Evolutionary conservation across 2,329 filamentous ascomycete species (phyloP), one percentile per base, ranked within the genome.

Genomic region (Eurotiales sp.): DNA sequence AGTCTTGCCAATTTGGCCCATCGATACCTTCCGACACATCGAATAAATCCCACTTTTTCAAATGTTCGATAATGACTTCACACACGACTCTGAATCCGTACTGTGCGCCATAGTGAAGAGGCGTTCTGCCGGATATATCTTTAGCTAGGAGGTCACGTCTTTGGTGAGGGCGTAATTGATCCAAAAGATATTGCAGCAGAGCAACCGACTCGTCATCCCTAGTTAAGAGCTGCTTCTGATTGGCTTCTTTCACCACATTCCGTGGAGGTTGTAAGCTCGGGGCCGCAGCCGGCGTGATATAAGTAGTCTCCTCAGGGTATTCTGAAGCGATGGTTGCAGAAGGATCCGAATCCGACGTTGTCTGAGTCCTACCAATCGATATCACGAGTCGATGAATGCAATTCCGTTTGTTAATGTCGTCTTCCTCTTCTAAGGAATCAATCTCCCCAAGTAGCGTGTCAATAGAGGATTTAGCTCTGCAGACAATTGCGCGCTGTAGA

Each of bases 31-130:
- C 79, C 30, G 84, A 82, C 23, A 91, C 84, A 62, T 95, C 81
- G 63, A 96, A 96, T 60, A 95, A 85, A 14, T 81, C 82, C 92
- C 92, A 97, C 21, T 84, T 80, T 65, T 92, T 88, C 84, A 99
- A 91, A 61, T 87, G 86, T 56, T 86, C 84, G 73, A 96, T 91
- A 58, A 97, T 81, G 21, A 91, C 79, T 64, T 95, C 81, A 64
- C 90, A 96, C 8, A 96, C 85, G n/a, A 90, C 82, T 3, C 93
- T 88, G 60, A 96, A 90, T 2, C 93, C 93, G 64, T 95, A 96
- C 66, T 97, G 90, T 0, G 93, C 92, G 2, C 90, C 90, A 65
- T 96, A 96, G 67, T 97, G 92, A 10, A 97, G 77, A 1, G 92
- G 90, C 12, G 92, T 79, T 4, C 92, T 86, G 2, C 90, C 91